Percentiles rank a stretch among this genome's conserved stretches.
Conservation (phyloP, 768 basidiomycete species). For the Boletus vermiculosoides region DNA sequence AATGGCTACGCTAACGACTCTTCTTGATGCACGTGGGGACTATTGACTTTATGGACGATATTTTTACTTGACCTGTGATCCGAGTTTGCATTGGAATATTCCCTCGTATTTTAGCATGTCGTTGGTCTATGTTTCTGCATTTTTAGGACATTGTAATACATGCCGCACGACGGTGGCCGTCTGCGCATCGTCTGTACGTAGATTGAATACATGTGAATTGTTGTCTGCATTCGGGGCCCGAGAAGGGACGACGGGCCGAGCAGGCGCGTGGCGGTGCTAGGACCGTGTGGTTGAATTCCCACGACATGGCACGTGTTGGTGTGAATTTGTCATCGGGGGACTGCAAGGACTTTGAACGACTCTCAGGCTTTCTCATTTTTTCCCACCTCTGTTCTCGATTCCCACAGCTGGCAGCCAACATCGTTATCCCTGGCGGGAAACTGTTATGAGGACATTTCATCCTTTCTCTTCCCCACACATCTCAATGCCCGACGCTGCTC, state of each 20-base stretch:
- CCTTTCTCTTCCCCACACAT: conserved; percentile 42
- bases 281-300: conserved; percentile 25
- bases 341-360: conserved; percentile 17
- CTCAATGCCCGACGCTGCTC: conserved; percentile 41
- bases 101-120: conserved; percentile 16
- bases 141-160: conserved; percentile 24
- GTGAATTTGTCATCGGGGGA: conserved; percentile 22
- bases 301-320: conserved; percentile 33
- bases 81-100: conserved; percentile 21
- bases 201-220: not conserved
- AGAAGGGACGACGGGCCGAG: not conserved
- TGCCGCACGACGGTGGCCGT: conserved; percentile 1
- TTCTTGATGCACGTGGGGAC: conserved; percentile 18
- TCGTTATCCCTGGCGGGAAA: conserved; percentile 41
- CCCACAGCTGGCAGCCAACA: conserved; percentile 45
- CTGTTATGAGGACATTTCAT: conserved; percentile 45
- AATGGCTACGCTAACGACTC: conserved; percentile 4
- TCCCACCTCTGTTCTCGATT: conserved; percentile 46
- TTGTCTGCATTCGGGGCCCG: not conserved
- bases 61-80: conserved; percentile 8
- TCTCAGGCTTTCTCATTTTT: conserved; percentile 39
- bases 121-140: conserved; percentile 5
- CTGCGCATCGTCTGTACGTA: not conserved
- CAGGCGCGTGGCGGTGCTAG: conserved; percentile 1
- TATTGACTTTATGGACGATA: conserved; percentile 20